Conservation (phyloP, 495 filamentous ascomycete species). For the Neurospora sp. region DNA sequence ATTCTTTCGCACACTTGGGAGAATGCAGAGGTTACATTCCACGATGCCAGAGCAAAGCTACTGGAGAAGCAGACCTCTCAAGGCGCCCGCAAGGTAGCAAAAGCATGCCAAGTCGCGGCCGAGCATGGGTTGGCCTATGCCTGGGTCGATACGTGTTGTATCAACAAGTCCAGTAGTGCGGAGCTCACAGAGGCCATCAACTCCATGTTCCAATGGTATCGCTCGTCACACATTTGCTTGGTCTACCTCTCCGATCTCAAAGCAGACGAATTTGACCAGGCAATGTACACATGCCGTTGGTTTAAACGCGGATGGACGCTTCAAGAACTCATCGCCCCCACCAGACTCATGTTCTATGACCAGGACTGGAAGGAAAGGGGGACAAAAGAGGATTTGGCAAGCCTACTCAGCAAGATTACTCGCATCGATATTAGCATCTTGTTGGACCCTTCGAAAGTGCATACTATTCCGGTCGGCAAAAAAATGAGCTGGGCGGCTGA, state of each 20-base stretch:
- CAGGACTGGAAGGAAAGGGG: neutral
- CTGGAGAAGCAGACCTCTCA: neutral
- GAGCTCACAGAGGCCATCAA: slow-evolving; percentile 28
- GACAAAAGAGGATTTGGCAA: neutral
- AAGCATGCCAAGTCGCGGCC: slow-evolving; percentile 1
- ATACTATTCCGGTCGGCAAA: slow-evolving; percentile 2
- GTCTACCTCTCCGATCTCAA: slow-evolving; percentile 13
- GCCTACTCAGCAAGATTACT: neutral
- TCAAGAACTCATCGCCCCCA: slow-evolving; percentile 28
- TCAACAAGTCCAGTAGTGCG: slow-evolving; percentile 23
- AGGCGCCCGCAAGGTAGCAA: slow-evolving; percentile 1
- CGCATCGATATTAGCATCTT: neutral
- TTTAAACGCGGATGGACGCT: slow-evolving; percentile 29
- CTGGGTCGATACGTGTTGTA: slow-evolving; percentile 25
- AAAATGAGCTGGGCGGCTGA: slow-evolving; percentile 26
- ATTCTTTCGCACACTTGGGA: slow-evolving; percentile 38
- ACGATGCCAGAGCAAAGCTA: neutral
- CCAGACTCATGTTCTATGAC: slow-evolving; percentile 9
- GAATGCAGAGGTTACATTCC: slow-evolving; percentile 23
- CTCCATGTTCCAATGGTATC: slow-evolving; percentile 31
- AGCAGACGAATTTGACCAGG: neutral
- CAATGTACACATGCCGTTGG: slow-evolving; percentile 13
- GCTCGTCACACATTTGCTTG: slow-evolving; percentile 19
- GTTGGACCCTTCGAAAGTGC: neutral
- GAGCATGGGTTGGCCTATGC: slow-evolving; percentile 3